Conservation (phyloP, 2,329 filamentous ascomycete species). For the Davidsoniella eucalypti region DNA sequence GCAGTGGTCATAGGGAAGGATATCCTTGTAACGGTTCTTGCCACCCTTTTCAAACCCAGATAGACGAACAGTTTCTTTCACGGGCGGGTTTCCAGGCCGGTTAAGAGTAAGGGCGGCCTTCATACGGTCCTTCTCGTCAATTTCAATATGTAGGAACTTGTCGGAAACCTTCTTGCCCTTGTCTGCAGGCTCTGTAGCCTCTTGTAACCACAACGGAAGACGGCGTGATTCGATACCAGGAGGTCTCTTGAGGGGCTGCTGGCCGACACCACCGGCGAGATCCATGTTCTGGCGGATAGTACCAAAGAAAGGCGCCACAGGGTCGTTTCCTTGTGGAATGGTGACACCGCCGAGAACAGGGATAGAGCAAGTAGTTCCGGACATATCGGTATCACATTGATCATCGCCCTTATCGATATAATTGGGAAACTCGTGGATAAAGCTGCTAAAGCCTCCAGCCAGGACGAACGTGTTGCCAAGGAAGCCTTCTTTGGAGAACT, state of each 20-base stretch:
- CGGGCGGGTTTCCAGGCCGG: slow-evolving; percentile 19
- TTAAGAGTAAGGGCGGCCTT: slow-evolving; percentile 50
- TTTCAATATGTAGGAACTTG: slow-evolving; percentile 70
- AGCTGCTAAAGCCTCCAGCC: slow-evolving; percentile 64
- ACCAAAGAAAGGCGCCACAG: slow-evolving; percentile 72
- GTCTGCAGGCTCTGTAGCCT: slow-evolving; percentile 48
- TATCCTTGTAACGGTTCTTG: slow-evolving; percentile 97
- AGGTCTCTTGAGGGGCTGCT: slow-evolving; percentile 43
- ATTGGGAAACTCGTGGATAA: slow-evolving; percentile 49
- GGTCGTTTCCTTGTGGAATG: slow-evolving; percentile 49
- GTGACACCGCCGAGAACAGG: slow-evolving; percentile 82
- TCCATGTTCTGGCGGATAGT: slow-evolving; percentile 98
- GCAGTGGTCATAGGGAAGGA: slow-evolving; percentile 88
- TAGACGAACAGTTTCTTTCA: slow-evolving; percentile 42
- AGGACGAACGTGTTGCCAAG: slow-evolving; percentile 57
- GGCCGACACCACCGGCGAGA: slow-evolving; percentile 79
- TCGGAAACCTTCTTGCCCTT: slow-evolving; percentile 68
- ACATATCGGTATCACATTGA: slow-evolving; percentile 28
- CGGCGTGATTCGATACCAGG: slow-evolving; percentile 28
- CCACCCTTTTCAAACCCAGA: slow-evolving; percentile 86
- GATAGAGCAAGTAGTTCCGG: slow-evolving; percentile 22
- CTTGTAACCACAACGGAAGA: slow-evolving; percentile 63
- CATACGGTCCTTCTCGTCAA: slow-evolving; percentile 82
- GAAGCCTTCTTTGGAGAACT: slow-evolving; percentile 78
- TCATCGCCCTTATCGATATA: slow-evolving; percentile 38